Base-by-base conservation (phyloP, 306 rosid genomes). In the Crataegus laevigata region DNA sequence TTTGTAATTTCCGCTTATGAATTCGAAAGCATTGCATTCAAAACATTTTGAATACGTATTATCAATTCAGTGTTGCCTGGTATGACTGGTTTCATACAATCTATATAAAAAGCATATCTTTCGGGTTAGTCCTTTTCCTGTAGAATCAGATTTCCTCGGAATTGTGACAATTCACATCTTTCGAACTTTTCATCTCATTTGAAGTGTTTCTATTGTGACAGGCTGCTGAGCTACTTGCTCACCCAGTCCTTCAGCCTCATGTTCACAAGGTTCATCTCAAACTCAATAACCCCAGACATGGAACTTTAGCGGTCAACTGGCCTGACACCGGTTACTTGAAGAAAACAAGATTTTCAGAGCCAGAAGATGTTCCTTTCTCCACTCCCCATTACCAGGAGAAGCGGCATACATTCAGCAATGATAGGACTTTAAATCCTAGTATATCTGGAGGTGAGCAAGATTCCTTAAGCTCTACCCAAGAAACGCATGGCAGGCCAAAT, bases 221-320 rank as follows among this genome's bases (percentile, higher is more conserved):
- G 99, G 99, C 99, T 61, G 84, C 97, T 2, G 96, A 90, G 88
- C 84, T 96, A 32, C 99, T 96, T 79, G 86, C 82, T 58, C 93
- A 92, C 75, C 90, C 93, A 22, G 87, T 80, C 76, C 96, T 96
- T 84, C 94, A 96, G 86, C 82, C 98, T 80, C 82, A 90, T 68
- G 89, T 90, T 78, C 85, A 85, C 47, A 89, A 88, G 87, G 83
- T 92, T 85, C 90, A 96, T 82, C 92, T 89, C 81, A 96, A 92
- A 87, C 79, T 88, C 79, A 96, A 85, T 73, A 84, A 76, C 76
- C 98, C 98, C 29, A 88, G 96, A 81, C 89, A 82, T 71, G 84
- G 38, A 81, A 69, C 87, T 28, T 86, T 93, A 59, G 86, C 89
- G 13, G 86, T 76, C 59, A 85, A 77, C 47, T 85, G 92, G 89